Conservation (phyloP, 345 rosid species). For the Fremontodendron californicum region DNA sequence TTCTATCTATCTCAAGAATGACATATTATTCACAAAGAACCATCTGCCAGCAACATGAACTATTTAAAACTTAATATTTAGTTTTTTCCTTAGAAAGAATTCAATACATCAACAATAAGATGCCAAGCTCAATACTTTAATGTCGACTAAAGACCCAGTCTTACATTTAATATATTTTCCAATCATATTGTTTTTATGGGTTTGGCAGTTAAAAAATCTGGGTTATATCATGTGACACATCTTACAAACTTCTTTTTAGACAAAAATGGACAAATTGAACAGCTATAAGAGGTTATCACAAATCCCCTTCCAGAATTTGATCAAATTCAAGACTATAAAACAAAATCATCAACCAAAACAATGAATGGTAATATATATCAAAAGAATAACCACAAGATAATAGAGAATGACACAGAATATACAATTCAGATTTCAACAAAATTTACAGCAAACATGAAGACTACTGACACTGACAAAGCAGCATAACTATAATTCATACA, state of each 20-base stretch:
- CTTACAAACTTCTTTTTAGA: background rate
- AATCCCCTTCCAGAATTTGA: background rate
- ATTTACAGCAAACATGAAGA: background rate
- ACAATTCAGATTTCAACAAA: constrained; percentile 1
- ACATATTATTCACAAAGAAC: background rate
- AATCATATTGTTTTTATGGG: background rate
- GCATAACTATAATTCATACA: background rate
- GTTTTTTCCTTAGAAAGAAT: too few relatives aligned
- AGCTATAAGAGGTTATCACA: background rate
- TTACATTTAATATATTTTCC: background rate
- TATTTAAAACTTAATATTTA: background rate
- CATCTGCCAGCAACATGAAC: background rate
- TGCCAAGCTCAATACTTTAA: background rate
- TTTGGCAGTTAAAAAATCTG: background rate
- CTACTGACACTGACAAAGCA: background rate
- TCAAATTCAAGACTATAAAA: background rate
- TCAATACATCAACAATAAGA: background rate
- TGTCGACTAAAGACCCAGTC: background rate
- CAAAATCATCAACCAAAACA: background rate
- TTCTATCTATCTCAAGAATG: background rate
- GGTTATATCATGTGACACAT: background rate
- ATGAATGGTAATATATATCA: background rate
- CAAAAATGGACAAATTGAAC: background rate
- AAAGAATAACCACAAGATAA: background rate
- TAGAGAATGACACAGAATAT: background rate